A percentile compares a stretch with the other conserved stretches of the same genome.
These are phyloP conservation scores for Lodderomyces theae DNA, from an alignment of 1,139 yeast species.

Conservation along the genomic window DNA sequence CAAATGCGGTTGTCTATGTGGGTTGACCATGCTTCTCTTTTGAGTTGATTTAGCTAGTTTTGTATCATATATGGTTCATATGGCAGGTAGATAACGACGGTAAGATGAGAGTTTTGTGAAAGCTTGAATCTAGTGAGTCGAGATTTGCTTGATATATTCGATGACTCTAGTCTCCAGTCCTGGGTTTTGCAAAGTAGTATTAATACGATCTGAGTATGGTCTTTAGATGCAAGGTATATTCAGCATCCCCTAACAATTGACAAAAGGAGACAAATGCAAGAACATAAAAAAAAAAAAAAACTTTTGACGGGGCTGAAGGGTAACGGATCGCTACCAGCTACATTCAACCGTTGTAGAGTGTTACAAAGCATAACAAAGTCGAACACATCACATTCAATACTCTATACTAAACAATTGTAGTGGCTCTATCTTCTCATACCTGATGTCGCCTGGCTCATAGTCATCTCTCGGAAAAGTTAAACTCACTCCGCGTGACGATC, in stretches of 20 bases:
- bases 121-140: too few species aligned
- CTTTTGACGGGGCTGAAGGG: not conserved
- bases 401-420: constrained; percentile 14
- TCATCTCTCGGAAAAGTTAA: constrained; percentile 34
- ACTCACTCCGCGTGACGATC: constrained; percentile 48
- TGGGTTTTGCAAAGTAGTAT: too few species aligned
- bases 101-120: not conserved
- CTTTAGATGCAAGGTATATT: too few species aligned
- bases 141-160: too few species aligned
- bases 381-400: not conserved
- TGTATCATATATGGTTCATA: not conserved
- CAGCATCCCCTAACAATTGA: too few species aligned
- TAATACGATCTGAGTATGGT: too few species aligned
- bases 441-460: constrained; percentile 41
- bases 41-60: not conserved
- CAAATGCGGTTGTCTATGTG: not conserved
- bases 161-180: too few species aligned
- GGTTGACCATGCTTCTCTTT: not conserved
- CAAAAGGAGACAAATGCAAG: too few species aligned
- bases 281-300: not conserved
- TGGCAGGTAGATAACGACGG: not conserved
- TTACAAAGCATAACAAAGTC: not conserved
- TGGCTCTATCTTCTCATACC: constrained; percentile 33
- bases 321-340: not conserved
- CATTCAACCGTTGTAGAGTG: too few species aligned